Percentiles rank a stretch among this genome's conserved stretches.
Evolutionary conservation across 352 stramenopile species (phyloP).

Genomic region (Pseudoperonospora humuli): DNA sequence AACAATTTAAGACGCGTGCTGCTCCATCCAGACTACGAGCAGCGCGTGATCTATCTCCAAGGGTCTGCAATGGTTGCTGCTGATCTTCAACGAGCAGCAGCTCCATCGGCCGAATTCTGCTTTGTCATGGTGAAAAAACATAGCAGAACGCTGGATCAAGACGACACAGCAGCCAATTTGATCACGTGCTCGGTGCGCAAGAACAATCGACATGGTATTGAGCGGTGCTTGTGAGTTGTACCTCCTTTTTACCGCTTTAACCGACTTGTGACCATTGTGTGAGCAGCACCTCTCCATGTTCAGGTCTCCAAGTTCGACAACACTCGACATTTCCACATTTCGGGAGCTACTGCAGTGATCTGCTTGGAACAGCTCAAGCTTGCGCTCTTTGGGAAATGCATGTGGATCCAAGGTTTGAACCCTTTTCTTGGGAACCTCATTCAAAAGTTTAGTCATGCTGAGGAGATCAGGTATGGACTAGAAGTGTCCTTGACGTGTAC

Average conservation of each 20-base stretch:
- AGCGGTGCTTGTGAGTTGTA: not conserved
- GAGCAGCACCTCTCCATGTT: slow-evolving; percentile 51
- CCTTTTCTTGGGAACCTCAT: slow-evolving; percentile 75
- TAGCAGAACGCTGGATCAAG: slow-evolving; percentile 41
- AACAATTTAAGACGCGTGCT: slow-evolving; percentile 53
- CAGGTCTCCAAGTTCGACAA: slow-evolving; percentile 76
- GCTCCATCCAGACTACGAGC: slow-evolving; percentile 63
- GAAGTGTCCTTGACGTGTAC: not conserved
- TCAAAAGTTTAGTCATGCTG: slow-evolving; percentile 34
- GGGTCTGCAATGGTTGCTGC: slow-evolving; percentile 65
- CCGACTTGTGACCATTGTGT: too few relatives aligned
- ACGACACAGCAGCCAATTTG: slow-evolving; percentile 64
- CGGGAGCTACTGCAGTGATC: slow-evolving; percentile 57
- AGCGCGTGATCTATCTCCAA: slow-evolving; percentile 69
- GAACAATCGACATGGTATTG: slow-evolving; percentile 54
- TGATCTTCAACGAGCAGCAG: slow-evolving; percentile 54
- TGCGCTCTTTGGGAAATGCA: slow-evolving; percentile 61
- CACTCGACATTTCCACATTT: slow-evolving; percentile 62
- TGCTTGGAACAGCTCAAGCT: slow-evolving; percentile 73
- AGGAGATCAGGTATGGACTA: slow-evolving; percentile 34
- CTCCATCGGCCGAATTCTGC: slow-evolving; percentile 44
- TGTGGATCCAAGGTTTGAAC: slow-evolving; percentile 64
- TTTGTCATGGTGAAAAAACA: slow-evolving; percentile 78
- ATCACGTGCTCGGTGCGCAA: slow-evolving; percentile 73
- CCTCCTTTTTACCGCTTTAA: not conserved